Base-by-base conservation (phyloP, 2,329 filamentous ascomycete genomes). In the Fusarium clavum region DNA sequence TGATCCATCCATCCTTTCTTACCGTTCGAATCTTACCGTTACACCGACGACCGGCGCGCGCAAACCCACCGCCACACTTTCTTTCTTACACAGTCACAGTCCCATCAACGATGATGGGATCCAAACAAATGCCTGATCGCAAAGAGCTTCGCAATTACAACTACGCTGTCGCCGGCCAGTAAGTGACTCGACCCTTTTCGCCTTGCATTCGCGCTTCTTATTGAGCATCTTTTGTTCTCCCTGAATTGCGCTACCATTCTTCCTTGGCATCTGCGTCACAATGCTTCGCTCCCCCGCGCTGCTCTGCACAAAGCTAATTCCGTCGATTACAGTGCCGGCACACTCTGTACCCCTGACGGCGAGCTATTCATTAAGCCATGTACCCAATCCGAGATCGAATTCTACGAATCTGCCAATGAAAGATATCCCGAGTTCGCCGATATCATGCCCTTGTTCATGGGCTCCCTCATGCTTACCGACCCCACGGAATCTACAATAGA, bases 331-430 rank as follows among this genome's bases (percentile, higher is more conserved):
- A 98, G 94, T 82, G 94, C 97, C 73, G 96, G 96, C 70, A 95
- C 97, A 48, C 88, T 97, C 75, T 94, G 91, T 77, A 94, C 97
- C 77, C 85, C 87, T 58, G 90, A 93, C 56, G 96, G 96, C 78
- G 89, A 92, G 69, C 85, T 98, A 34, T 92, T 99, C 78, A 93
- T 98, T 78, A 99, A 99, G 81, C 96, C 96, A 20, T 98, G 95
- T 80, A 97, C 93, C 1, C 83, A 89, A 68, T 86, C 90, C 69
- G 96, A 99, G 82, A 89, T 98, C 74, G 86, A 90, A 46, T 99
- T 99, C 80, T 99, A 99, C 84, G 89, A 97, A 78, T 88, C 89
- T 41, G 90, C 90, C 29, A 79, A 81, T 54, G 81, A 87, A 34
- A 81, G 86, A 24, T 91, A 97, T 77, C 88, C 90, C 30, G 88